Evolutionary conservation across 2,329 filamentous ascomycete species (phyloP), one percentile per base, ranked within the genome.

Genomic region (Blastomyces gilchristii): DNA sequence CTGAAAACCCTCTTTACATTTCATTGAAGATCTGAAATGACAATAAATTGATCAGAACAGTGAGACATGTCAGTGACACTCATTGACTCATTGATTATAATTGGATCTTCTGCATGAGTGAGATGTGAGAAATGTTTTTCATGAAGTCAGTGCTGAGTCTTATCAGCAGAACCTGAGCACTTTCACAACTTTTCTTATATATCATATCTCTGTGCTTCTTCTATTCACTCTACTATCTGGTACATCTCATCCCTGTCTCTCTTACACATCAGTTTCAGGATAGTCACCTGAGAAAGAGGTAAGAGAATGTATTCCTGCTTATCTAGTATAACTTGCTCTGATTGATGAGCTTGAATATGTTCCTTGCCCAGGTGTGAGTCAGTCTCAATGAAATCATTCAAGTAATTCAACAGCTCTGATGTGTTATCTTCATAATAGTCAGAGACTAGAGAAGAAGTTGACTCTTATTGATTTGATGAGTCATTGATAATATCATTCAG

Each of bases 121-220:
- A 56, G 53, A 4, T 31, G 53, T 56, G 34, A 56, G 53, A 56
- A 39, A 56, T 56, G 34, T 37, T 56, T 34, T 56, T 22, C n/a
- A 6, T 8, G 18, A 8, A 37, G 53, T 34, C 8, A 8, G 8
- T 37, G 2, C 37, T 39, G 37, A 39, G 37, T 3, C 9, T 39
- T 39, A 39, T 3, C 37, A 57, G 53, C 53, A 57, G 31, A 37
- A 57, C 16, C 34, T 4, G 11, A 56, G 53, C 7, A 56, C 34
- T 56, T n/a, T 8, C 28, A 56, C 3, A 6, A 6, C 28, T 56
- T 16, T 56, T 6, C n/a, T 56, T 56, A 9, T 37, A 14, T 37
- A 7, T 4, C 53, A 47, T 22, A 47, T 47, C 43, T 6, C 3
- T 11, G 18, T 56, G 53, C 22, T 39, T 56, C 28, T 56, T 39